Evolutionary conservation across 2,329 filamentous ascomycete genomes (phyloP), one percentile per base, ranked within the genome.

Genomic region (Coccinonectria pachysandricola): DNA sequence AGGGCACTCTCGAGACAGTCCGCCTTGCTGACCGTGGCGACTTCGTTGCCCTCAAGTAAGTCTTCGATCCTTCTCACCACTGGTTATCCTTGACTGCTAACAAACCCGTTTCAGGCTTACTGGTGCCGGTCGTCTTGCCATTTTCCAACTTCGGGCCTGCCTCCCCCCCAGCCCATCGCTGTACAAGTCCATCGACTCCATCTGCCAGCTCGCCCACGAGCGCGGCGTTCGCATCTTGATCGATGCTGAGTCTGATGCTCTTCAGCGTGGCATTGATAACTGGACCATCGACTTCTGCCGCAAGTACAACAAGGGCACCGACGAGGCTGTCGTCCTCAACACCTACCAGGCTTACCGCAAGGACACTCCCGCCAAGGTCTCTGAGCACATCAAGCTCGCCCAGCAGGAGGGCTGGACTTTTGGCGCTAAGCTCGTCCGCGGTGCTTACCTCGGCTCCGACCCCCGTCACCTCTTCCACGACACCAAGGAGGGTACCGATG

Each of bases 281-380:
- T 88, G 85, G 79, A 83, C 78, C 5, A 55, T 91, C 25, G 58
- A 68, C n/a, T 79, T 85, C 41, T 82, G 86, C 62, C 70, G 72
- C 42, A 74, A 71, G 48, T 87, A 82, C 62, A 92, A 92, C 59
- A 69, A 61, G 35, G 59, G 55, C 0, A 79, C 47, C 7, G 68
- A 68, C 16, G 63, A 67, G 28, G 77, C 81, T 4, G 69, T 87
- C 27, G 66, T 95, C 30, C 92, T 87, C 57, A 76, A 76, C 35
- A 85, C 80, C 1, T 86, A 86, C 53, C 81, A 86, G 53, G 76
- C 77, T 2, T 87, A 86, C 53, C 67, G 83, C 25, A 82, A 82
- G 53, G 61, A 62, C 8, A 67, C 68, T 1, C 70, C 78, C 0
- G 44, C 50, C 3, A 64, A 71, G 2, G 53, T 87, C 2, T 62